Evolutionary conservation across 2,329 filamentous ascomycete species (phyloP), one percentile per base, ranked within the genome.

Genomic region (Sphaerulina populicola): DNA sequence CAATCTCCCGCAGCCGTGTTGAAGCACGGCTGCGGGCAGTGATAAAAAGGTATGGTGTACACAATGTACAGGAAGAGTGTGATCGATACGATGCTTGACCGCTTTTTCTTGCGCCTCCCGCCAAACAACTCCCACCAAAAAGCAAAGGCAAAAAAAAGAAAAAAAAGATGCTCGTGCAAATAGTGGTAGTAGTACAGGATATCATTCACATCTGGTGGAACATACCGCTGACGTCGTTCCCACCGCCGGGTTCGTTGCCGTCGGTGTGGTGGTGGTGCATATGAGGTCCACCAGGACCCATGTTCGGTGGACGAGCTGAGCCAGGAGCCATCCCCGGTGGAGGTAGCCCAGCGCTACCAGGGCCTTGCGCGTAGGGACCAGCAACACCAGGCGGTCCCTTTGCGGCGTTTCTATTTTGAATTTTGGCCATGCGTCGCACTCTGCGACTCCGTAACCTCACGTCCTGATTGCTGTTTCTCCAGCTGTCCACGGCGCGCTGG

Each of bases 391-490:
- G 54, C 27, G 55, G 38, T 48, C 54, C 51, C 35, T 59, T 58
- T 30, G 59, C 52, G 39, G 58, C 53, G 56, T 65, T 66, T 44
- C 91, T 82, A 65, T 81, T 90, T 72, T 84, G 93, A 72, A 96
- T 88, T 77, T 98, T 98, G 50, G 90, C 90, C 87, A 94, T 93
- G 59, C 93, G 82, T 60, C 93, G 83, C 51, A 98, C 93, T 62
- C 93, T 80, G 68, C 93, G 80, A 71, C 91, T 97, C 66, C 93
- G 82, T 65, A 97, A 75, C 60, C 90, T 80, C 44, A 88, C 88
- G 64, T 98, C 93, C 72, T 94, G 89, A 72, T 97, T 97, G 78
- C 91, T 97, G 74, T 98, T 98, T 57, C 93, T 81, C 93, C 93
- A 97, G 74, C 90, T 96, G 71, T 98, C 93, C 40, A 98, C 93